Evolutionary conservation across 805 yeast genomes (phyloP), one percentile per base, ranked within the genome.

Genomic region (Nakazawaea wyomingensis): DNA sequence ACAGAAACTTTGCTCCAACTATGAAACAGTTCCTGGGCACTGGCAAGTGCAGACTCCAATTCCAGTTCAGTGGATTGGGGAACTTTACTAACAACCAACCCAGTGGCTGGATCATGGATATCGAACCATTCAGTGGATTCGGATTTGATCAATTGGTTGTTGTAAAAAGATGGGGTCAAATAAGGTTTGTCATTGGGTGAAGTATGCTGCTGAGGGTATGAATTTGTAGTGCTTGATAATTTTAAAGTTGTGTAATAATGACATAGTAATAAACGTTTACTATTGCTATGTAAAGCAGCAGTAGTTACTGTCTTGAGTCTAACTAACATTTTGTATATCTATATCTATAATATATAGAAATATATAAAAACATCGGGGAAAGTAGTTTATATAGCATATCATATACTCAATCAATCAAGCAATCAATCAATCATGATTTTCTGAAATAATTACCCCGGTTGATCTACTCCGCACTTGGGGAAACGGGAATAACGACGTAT

Each of bases 101-200:
- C 74, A 43, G 91, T 83, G 45, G 90, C 85, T 18, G 91, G 91
- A 58, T 83, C 91, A 59, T 71, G 78, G 43, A 84, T 71, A 48
- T 82, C 87, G 54, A 72, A 78, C 88, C 88, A 75, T 48, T 69
- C 68, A 11, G 64, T 52, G 6, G 85, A 64, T 39, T 68, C 70
- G 20, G 78, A 70, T 49, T 70, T 66, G 47, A 73, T 62, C 44
- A 74, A 65, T 60, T 75, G 47, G 56, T 78, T 78, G 55, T 78
- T 63, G 48, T 65, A 52, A 54, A 76, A 75, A 33, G 68, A 57
- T 13, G 80, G 80, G 3, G 80, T 76, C 41, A 69, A 38, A 50
- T 74, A 74, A 2, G 76, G 75, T 53, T 65, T 68, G 27, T 63
- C 61, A 17, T 57, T 54, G 50, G 9, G 48, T 43, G 7, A 61